Base-by-base conservation (phyloP, 192 early-diverging fungal species). In the Entomortierella lignicola region DNA sequence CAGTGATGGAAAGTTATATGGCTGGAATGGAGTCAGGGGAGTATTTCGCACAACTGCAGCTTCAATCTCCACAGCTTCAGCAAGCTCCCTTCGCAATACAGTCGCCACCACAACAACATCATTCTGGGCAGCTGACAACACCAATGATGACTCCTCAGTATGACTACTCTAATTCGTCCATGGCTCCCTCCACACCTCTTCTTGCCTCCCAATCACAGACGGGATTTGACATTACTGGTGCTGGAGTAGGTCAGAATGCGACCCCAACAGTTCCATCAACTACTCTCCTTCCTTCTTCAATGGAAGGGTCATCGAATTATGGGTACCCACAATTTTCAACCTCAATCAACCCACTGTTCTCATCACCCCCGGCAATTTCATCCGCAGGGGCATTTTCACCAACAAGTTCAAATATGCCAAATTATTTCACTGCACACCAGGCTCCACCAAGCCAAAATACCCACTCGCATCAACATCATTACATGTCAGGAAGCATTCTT, bases 11-110 rank as follows among this genome's bases (percentile, higher is more conserved):
- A 42, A 77, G 63, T 21, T 32, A 47, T 51, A 74, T 74, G 63
- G 72, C 72, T 17, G 72, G 72, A 10, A 68, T 77, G 60, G 72
- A 77, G 54, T 77, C 72, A 2, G 72, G 72, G 2, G 72, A 77
- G 23, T 77, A 77, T 41, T 77, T 77, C 56, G 15, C 72, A 26
- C 72, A 77, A 34, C 39, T 77, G 17, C 72, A 77, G 34, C 72
- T 77, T 8, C 72, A 77, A n/a, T 77, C 72, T 2, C 72, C 72
- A 60, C 60, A 61, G 26, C 50, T 77, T 5, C 72, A 58, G 3
- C 65, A 67, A 44, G 59, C 66, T 2, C 8, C 59, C 4, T 65
- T 58, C 48, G 43, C 58, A 27, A 41, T 64, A 17, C 32, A 47
- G 3, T 47, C n/a, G 52, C 48, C 31, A 13, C 44, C 60, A 26